Evolutionary conservation across 1,284 basidiomycete species (phyloP), one percentile per base, ranked within the genome.

Genomic region (Calocybe gambosa): DNA sequence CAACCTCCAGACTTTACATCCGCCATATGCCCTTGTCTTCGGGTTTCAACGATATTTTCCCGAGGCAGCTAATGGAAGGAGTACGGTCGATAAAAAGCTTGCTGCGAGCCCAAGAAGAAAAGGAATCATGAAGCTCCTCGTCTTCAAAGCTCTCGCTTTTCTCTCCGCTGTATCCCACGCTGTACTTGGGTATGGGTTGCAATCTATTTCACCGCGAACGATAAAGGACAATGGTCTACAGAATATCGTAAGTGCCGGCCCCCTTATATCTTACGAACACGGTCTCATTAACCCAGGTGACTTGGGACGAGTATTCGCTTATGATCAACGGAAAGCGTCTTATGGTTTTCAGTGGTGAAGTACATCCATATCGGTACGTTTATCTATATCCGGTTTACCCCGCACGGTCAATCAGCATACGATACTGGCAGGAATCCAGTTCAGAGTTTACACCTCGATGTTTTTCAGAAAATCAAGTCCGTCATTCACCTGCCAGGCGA

Each of bases 221-320:
- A 47, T 46, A 12, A 47, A 51, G 34, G 54, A 44, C 25, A 47
- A 55, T 48, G 53, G 50, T 26, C 54, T 59, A 7, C 61, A 63
- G 45, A 52, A 58, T 29, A 61, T 58, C 47, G 62, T 63, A 42
- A 36, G 61, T 51, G 3, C 2, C 0, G 5, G 3, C 7, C n/a
- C 7, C 12, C 18, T 12, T 13, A 0, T 9, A 18, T 31, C 26
- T 23, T n/a, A 31, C 28, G 10, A 29, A 12, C 28, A 29, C 9
- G 10, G 9, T 9, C 31, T 34, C 31, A 34, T 40, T 23, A 18
- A 9, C 50, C 37, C 46, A 64, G 65, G 64, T 67, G 0, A 66
- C 65, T 16, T 75, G 73, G 73, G 74, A 75, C 50, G 59, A 74
- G 53, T 73, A 75, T 45, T 75, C 73, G 0, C 62, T 69, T 20